Evolutionary conservation across 2,329 filamentous ascomycete species (phyloP).

Genomic region (Zopfia rhizophila): DNA sequence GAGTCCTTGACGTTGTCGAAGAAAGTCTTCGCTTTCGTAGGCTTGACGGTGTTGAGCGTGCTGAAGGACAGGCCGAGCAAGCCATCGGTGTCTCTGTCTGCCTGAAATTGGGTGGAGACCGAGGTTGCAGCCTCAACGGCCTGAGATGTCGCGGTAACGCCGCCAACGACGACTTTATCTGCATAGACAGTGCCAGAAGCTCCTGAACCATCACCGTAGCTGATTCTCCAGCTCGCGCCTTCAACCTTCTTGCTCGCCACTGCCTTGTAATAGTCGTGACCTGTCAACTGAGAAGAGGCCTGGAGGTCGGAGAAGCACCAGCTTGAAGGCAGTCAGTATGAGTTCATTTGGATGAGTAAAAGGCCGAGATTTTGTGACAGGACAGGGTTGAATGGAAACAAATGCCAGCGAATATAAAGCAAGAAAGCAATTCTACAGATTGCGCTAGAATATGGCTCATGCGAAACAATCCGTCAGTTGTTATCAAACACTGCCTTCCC

Average conservation of each 20-base stretch:
- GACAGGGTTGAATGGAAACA: not conserved
- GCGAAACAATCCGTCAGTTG: slow-evolving; percentile 2
- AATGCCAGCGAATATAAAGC: slow-evolving; percentile 2
- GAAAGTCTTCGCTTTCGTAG: slow-evolving; percentile 64
- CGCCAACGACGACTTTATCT: slow-evolving; percentile 71
- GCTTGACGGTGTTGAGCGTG: slow-evolving; percentile 67
- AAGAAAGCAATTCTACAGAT: slow-evolving; percentile 7
- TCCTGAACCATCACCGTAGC: slow-evolving; percentile 72
- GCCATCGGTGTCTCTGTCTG: slow-evolving; percentile 66
- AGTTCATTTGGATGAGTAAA: not conserved
- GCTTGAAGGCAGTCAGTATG: slow-evolving; percentile 49
- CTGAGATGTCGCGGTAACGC: slow-evolving; percentile 68
- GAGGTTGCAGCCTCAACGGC: slow-evolving; percentile 72
- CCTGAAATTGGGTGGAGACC: slow-evolving; percentile 64
- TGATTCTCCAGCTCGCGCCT: slow-evolving; percentile 68
- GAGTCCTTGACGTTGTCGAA: slow-evolving; percentile 67
- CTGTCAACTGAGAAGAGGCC: slow-evolving; percentile 58
- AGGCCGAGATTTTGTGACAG: not conserved
- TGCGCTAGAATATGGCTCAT: slow-evolving; percentile 5
- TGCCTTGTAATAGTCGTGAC: slow-evolving; percentile 69
- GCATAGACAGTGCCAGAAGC: slow-evolving; percentile 73
- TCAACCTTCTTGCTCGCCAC: slow-evolving; percentile 56
- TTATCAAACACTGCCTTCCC: not conserved
- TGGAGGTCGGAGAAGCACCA: slow-evolving; percentile 75
- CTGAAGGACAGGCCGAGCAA: slow-evolving; percentile 70